A percentile compares a stretch with the other conserved stretches of the same genome.
phyloP scores from a whole-genome alignment of 495 filamentous ascomycete species.

The Pyrenopolyporus hunteri region DNA sequence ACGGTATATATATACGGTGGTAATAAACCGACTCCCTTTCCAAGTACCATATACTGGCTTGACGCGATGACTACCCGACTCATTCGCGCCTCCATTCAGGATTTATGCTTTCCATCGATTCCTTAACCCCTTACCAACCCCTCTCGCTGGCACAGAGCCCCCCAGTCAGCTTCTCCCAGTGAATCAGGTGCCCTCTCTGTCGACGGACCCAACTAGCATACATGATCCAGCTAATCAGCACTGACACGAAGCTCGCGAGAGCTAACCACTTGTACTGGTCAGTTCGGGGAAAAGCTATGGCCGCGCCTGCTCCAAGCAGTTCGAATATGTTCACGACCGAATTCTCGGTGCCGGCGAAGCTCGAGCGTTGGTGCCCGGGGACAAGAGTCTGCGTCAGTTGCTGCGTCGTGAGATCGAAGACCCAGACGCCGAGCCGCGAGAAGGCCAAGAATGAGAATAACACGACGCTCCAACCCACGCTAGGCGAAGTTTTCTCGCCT shows the following conservation, averaged over 20 bases:
- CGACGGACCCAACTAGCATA: conserved; percentile 51
- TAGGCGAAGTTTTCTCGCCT: conserved; percentile 14
- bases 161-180: conserved; percentile 39
- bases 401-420: conserved; percentile 54
- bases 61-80: background rate
- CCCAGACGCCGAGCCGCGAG: conserved; percentile 55
- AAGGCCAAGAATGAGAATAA: conserved; percentile 51
- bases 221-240: conserved; percentile 42
- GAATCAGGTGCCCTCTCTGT: conserved; percentile 38
- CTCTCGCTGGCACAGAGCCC: conserved; percentile 11
- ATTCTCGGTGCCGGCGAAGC: conserved; percentile 53
- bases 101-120: background rate
- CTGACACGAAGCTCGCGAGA: conserved; percentile 42
- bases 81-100: background rate
- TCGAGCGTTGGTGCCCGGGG: conserved; percentile 42
- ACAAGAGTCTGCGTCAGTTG: conserved; percentile 52
- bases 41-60: no score
- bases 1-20: no score
- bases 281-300: conserved; percentile 46
- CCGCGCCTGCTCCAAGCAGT: conserved; percentile 43
- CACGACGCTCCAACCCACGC: conserved; percentile 38
- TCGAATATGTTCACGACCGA: conserved; percentile 50
- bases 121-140: background rate
- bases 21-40: no score
- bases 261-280: conserved; percentile 53